Evolutionary conservation across 192 early-diverging fungal genomes (phyloP).

Genomic region (Backusella australiensis): DNA sequence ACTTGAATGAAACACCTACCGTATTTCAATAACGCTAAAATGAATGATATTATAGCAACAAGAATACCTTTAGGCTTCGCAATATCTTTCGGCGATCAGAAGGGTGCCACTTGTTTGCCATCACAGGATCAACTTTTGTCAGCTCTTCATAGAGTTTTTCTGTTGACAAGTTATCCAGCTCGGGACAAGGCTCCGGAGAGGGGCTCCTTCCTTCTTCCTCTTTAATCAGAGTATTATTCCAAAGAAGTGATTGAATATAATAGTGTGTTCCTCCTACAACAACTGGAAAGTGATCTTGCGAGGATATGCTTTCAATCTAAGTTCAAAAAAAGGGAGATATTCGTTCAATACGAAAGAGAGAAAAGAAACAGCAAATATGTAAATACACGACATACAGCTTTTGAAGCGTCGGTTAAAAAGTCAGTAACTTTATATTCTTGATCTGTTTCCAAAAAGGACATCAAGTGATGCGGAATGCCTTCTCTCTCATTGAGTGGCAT

Average conservation of each 20-base stretch:
- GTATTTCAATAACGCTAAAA: not conserved
- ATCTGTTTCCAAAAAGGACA: slow-evolving; percentile 70
- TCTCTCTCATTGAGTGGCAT: slow-evolving; percentile 67
- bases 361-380: not conserved
- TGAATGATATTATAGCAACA: not conserved
- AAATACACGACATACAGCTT: slow-evolving; percentile 44
- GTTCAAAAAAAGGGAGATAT: not conserved
- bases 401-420: slow-evolving; percentile 76
- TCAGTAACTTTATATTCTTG: slow-evolving; percentile 87
- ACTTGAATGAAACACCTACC: slow-evolving; percentile 62
- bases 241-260: slow-evolving; percentile 92
- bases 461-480: slow-evolving; percentile 78
- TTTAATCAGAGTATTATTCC: slow-evolving; percentile 63
- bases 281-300: slow-evolving; percentile 70
- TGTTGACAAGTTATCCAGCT: slow-evolving; percentile 41
- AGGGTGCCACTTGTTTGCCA: slow-evolving; percentile 89
- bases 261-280: slow-evolving; percentile 97
- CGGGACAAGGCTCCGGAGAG: slow-evolving; percentile 10
- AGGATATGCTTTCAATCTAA: slow-evolving; percentile 78
- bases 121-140: slow-evolving; percentile 71
- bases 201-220: slow-evolving; percentile 23
- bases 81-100: slow-evolving; percentile 86
- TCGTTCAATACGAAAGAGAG: not conserved
- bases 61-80: slow-evolving; percentile 75
- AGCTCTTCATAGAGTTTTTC: slow-evolving; percentile 66